These are phyloP conservation scores for Penicillium digitatum DNA, from an alignment of 2,329 filamentous ascomycete genomes.

Conservation along the genomic window DNA sequence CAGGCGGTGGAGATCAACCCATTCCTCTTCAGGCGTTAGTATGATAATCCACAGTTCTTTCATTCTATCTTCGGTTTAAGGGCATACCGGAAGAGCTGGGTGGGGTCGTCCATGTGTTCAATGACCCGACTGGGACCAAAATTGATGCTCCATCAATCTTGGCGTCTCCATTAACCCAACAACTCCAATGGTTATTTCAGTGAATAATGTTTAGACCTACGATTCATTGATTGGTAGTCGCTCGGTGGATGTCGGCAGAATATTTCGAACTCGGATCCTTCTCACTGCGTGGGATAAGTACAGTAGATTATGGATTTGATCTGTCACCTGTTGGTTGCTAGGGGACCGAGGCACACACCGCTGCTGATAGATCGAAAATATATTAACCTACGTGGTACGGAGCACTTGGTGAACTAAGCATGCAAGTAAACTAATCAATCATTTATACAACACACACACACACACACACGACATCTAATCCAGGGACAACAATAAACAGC, in stretches of 20 bases:
- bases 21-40: constrained; percentile 10
- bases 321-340: constrained; percentile 20
- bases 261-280: background rate
- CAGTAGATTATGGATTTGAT: constrained; percentile 15
- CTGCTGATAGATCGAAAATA: constrained; percentile 9
- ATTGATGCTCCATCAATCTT: background rate
- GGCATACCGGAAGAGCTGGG: constrained; percentile 17
- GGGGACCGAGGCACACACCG: constrained; percentile 19
- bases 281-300: background rate
- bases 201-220: constrained; percentile 15
- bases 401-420: background rate
- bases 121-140: constrained; percentile 15
- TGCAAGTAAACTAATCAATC: background rate
- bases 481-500: too few species aligned
- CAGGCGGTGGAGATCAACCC: constrained; percentile 9
- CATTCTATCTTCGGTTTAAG: constrained; percentile 23
- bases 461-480: background rate
- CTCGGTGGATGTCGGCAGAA: background rate
- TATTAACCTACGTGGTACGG: background rate
- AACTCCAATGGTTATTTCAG: constrained; percentile 9
- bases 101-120: constrained; percentile 22
- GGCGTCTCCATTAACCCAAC: background rate
- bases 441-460: too few species aligned
- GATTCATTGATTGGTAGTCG: constrained; percentile 16
- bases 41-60: constrained; percentile 12